Evolutionary conservation across 352 stramenopile genomes (phyloP), one percentile per base, ranked within the genome.

Genomic region (Phytopythium boreale): DNA sequence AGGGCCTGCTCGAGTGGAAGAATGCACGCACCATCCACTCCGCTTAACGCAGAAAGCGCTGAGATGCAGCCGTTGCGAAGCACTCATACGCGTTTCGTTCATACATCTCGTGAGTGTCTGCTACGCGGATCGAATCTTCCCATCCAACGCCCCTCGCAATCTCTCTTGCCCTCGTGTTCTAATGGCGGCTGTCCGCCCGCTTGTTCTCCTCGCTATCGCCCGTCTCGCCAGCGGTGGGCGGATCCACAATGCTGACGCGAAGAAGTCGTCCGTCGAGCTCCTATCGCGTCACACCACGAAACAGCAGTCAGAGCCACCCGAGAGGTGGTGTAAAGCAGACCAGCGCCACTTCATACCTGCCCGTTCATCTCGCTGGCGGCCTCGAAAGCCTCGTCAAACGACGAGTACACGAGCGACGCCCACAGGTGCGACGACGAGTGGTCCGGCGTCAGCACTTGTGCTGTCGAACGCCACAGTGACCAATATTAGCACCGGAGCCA

Each of bases 321-420:
- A 19, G 2, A 17, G 12, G 2, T 4, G 3, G 4, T 2, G 7
- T 0, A 26, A 20, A 1, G 2, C 10, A 20, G 4, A 20, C 2
- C 22, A n/a, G 31, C 2, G 5, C 29, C 22, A 26, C 2, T 9
- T 3, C 46, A 27, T 34, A 82, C 74, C 74, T 93, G 84, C 62
- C 84, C 84, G 62, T 93, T 93, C 82, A 90, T 92, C 62, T 90
- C 82, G 24, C 66, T 90, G 10, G 74, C 77, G 34, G 84, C 84
- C 44, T 88, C 76, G 8, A 93, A 62, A 9, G 82, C 84, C 62
- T 92, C 80, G 19, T 93, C 79, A 51, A 93, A 93, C 12, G 71
- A 77, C 22, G 74, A 67, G 63, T 89, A 93, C 56, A 81, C 73
- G 26, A 93, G 63, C 26, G 69, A 72, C 34, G 82, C 84, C 79